Conservation (phyloP, 2,329 filamentous ascomycete genomes). For the Microcera coccophila region DNA sequence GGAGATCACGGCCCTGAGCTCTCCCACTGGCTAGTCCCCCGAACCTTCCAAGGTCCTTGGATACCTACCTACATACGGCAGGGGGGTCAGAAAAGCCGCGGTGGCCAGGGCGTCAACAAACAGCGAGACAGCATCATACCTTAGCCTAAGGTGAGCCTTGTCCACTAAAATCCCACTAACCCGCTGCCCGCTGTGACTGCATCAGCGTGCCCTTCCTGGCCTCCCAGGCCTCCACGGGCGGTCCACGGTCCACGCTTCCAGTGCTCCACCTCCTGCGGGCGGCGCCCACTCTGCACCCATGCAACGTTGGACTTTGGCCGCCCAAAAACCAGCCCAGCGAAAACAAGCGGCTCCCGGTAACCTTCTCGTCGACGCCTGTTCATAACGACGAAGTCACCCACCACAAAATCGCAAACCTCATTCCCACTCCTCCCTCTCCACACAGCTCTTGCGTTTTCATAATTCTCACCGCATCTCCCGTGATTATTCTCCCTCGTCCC, state of each 20-base stretch:
- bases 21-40: too few relatives aligned
- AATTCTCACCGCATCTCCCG: not conserved
- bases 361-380: conserved; percentile 22
- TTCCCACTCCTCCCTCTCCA: not conserved
- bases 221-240: not conserved
- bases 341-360: conserved; percentile 16
- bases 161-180: not conserved
- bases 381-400: conserved; percentile 5
- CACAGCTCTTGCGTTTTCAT: not conserved
- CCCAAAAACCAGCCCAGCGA: not conserved
- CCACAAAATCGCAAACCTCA: not conserved
- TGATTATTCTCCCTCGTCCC: not conserved
- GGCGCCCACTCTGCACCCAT: conserved; percentile 10
- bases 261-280: not conserved
- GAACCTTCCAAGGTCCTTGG: too few relatives aligned
- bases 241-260: not conserved
- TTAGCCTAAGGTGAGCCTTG: too few relatives aligned
- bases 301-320: conserved; percentile 27
- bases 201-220: too few relatives aligned
- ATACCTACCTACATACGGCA: too few relatives aligned
- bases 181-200: not conserved
- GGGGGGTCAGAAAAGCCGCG: too few relatives aligned
- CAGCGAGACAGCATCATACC: too few relatives aligned
- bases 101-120: too few relatives aligned
- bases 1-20: too few relatives aligned